phyloP scores from a whole-genome alignment of 805 yeast genomes.

The Yarrowia hollandica region DNA sequence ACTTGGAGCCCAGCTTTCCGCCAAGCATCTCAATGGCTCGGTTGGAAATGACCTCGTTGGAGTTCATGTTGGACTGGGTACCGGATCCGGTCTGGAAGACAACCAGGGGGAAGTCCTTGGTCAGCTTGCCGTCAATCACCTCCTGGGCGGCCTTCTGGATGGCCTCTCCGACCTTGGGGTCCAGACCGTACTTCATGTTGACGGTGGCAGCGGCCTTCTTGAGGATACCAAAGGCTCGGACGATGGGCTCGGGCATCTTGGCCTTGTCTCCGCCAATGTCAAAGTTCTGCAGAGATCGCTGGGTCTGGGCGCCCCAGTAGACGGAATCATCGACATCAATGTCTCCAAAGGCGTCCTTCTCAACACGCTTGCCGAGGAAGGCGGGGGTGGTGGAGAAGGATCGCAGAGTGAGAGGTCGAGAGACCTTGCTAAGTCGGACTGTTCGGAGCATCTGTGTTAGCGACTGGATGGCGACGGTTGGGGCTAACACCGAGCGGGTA shows the following conservation, averaged over 20 bases:
- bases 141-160: conserved; percentile 94
- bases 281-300: conserved; percentile 87
- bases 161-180: conserved; percentile 78
- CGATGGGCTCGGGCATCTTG: conserved; percentile 85
- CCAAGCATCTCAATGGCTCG: conserved; percentile 96
- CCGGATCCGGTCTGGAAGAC: conserved; percentile 99
- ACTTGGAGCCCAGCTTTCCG: conserved; percentile 87
- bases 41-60: conserved; percentile 97
- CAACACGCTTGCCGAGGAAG: conserved; percentile 56
- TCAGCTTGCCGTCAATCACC: conserved; percentile 86
- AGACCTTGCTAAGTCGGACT: conserved; percentile 12
- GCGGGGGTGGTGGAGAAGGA: conserved; percentile 32
- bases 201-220: conserved; percentile 95
- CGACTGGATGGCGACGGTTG: too few relatives aligned
- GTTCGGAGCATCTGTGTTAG: conserved; percentile 24
- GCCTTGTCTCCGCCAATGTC: conserved; percentile 93
- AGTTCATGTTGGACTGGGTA: conserved; percentile 98
- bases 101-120: conserved; percentile 94
- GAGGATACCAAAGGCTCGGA: conserved; percentile 88
- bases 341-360: conserved; percentile 96
- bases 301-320: conserved; percentile 98
- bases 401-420: conserved; percentile 22
- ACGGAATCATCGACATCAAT: conserved; percentile 82
- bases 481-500: too few relatives aligned
- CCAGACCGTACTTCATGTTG: conserved; percentile 80